These are phyloP conservation scores for Glonium stellatum DNA, from an alignment of 495 filamentous ascomycete genomes.

Conservation along the genomic window DNA sequence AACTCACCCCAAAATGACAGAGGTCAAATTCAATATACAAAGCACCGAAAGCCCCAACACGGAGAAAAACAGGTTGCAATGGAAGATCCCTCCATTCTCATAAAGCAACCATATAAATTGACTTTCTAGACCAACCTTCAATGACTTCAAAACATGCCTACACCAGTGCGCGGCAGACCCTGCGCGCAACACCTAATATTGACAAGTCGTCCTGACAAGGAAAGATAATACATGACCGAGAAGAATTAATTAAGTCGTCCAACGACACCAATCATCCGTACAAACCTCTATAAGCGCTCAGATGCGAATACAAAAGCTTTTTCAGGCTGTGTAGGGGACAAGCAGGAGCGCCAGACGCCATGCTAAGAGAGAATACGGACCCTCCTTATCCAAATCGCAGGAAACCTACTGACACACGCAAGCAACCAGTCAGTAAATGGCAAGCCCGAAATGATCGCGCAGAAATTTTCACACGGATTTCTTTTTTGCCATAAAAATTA, in stretches of 20 bases:
- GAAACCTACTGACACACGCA: not conserved
- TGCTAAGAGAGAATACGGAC: slow-evolving; percentile 16
- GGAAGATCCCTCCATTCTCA: too few relatives aligned
- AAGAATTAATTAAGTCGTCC: not conserved
- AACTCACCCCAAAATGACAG: too few relatives aligned
- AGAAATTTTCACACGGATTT: not conserved
- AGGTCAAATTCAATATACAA: too few relatives aligned
- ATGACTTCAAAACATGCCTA: too few relatives aligned
- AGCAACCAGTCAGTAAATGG: not conserved
- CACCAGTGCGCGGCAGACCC: not conserved
- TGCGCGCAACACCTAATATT: not conserved
- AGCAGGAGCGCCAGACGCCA: slow-evolving; percentile 20
- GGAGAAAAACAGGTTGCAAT: too few relatives aligned
- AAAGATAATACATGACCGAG: not conserved
- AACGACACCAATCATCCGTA: not conserved
- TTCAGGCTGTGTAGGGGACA: not conserved
- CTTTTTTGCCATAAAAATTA: not conserved
- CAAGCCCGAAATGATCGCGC: not conserved
- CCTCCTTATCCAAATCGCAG: slow-evolving; percentile 2
- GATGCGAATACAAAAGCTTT: not conserved
- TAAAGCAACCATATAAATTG: too few relatives aligned
- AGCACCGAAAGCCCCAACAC: too few relatives aligned
- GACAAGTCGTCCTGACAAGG: not conserved
- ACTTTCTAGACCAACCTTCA: too few relatives aligned
- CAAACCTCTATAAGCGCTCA: slow-evolving; percentile 3